phyloP scores from a whole-genome alignment of 352 stramenopile species.

The Globisporangium perplexum region DNA sequence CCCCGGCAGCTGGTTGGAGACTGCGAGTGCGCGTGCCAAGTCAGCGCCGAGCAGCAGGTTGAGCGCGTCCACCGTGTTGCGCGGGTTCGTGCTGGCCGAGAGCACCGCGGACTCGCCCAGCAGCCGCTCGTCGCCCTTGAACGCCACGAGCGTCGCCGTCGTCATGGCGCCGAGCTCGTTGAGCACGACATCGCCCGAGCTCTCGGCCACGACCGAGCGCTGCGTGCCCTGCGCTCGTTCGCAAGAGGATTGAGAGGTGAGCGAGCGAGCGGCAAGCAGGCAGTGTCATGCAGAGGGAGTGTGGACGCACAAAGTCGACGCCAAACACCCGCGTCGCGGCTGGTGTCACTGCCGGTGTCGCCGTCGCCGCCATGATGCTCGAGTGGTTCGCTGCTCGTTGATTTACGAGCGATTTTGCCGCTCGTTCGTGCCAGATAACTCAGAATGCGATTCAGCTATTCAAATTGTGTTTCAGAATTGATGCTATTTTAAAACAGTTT shows the following conservation, averaged over 20 bases:
- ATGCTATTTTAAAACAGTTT: too few relatives aligned
- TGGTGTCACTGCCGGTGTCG: too few relatives aligned
- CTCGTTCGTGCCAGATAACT: too few relatives aligned
- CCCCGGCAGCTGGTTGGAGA: constrained; percentile 37
- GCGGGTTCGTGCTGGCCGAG: constrained; percentile 77
- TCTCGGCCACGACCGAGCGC: constrained; percentile 68
- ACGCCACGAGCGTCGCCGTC: constrained; percentile 82
- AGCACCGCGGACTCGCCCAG: constrained; percentile 83
- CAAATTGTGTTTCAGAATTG: too few relatives aligned
- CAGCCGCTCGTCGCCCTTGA: constrained; percentile 81
- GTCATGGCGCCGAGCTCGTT: constrained; percentile 88
- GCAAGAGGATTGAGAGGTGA: constrained; percentile 1
- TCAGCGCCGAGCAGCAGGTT: constrained; percentile 64
- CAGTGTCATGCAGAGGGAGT: background rate
- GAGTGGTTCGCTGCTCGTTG: too few relatives aligned
- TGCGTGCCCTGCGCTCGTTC: constrained; percentile 44
- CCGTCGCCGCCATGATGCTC: too few relatives aligned
- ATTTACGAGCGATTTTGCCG: too few relatives aligned
- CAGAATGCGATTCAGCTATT: too few relatives aligned
- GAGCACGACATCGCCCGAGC: constrained; percentile 75
- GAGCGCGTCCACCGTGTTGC: constrained; percentile 72
- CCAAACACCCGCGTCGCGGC: constrained; percentile 52
- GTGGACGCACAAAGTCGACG: constrained; percentile 66
- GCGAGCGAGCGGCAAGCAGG: background rate
- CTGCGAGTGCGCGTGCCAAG: constrained; percentile 30